Percentiles rank a stretch among this genome's conserved stretches.
Evolutionary conservation across 441 rosid species (phyloP).

Genomic region (Gossypium trilobum): DNA sequence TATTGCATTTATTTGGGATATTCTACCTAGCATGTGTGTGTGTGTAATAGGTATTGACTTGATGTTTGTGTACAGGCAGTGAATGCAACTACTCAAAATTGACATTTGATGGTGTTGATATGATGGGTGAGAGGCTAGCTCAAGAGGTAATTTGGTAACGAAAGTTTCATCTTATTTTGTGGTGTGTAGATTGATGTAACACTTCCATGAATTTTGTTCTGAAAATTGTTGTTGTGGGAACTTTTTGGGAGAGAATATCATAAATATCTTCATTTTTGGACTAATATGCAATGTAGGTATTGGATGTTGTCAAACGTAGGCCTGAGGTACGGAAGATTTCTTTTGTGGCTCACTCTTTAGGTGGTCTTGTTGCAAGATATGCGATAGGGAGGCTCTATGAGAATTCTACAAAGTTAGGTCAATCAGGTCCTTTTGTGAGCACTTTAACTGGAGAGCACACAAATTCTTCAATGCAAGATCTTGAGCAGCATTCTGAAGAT

Average conservation of each 20-base stretch:
- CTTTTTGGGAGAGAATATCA: neutral
- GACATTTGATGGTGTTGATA: conserved; percentile 90
- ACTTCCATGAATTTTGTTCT: neutral
- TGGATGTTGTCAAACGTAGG: conserved; percentile 48
- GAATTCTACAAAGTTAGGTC: conserved; percentile 21
- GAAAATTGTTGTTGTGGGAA: neutral
- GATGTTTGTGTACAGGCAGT: conserved; percentile 51
- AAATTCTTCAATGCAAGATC: conserved; percentile 19
- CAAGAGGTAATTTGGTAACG: conserved; percentile 50
- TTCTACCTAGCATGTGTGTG: neutral
- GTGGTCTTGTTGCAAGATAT: conserved; percentile 91
- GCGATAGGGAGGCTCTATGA: conserved; percentile 74
- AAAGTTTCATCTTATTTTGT: conserved; percentile 12
- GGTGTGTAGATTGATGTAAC: neutral
- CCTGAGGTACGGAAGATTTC: conserved; percentile 66
- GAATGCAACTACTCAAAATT: conserved; percentile 60
- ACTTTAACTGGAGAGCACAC: conserved; percentile 21
- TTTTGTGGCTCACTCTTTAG: conserved; percentile 86
- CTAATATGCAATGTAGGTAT: conserved; percentile 40
- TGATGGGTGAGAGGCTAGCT: conserved; percentile 88
- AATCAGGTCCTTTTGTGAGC: conserved; percentile 8
- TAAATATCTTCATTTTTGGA: conserved; percentile 12
- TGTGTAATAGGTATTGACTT: conserved; percentile 7
- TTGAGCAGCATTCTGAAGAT: conserved; percentile 30
- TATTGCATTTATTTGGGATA: neutral